phyloP scores from a whole-genome alignment of 352 stramenopile species.

The Globisporangium solare region DNA sequence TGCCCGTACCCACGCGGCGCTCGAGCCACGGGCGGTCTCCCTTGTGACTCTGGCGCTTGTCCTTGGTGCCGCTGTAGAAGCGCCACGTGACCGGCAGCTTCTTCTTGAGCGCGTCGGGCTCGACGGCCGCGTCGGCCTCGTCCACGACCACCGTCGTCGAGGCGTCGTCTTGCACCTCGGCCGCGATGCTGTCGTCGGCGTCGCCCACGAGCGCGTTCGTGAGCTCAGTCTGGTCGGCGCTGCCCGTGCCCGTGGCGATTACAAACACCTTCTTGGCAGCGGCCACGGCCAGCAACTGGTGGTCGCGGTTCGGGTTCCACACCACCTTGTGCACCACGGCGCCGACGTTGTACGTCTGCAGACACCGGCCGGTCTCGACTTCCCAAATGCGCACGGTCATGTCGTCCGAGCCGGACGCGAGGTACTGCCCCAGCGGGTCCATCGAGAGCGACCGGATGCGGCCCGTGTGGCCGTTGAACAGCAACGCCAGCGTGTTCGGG shows the following conservation, averaged over 20 bases:
- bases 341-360: constrained; percentile 91
- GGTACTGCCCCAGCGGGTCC: constrained; percentile 95
- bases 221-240: constrained; percentile 90
- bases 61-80: constrained; percentile 80
- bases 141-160: constrained; percentile 47
- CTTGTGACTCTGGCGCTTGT: constrained; percentile 74
- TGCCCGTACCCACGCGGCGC: constrained; percentile 71
- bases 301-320: constrained; percentile 97
- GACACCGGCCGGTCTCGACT: constrained; percentile 91
- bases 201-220: constrained; percentile 93
- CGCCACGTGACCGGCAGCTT: constrained; percentile 91
- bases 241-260: constrained; percentile 94
- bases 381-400: constrained; percentile 97
- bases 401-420: constrained; percentile 95
- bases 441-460: constrained; percentile 92
- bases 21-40: constrained; percentile 58
- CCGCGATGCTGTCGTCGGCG: constrained; percentile 64
- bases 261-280: constrained; percentile 89
- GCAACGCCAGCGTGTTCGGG: constrained; percentile 92
- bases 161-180: constrained; percentile 33
- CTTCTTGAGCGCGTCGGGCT: constrained; percentile 77
- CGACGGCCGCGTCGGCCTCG: constrained; percentile 64
- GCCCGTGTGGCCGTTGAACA: constrained; percentile 85
- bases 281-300: constrained; percentile 94
- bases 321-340: constrained; percentile 89